A percentile compares a stretch with the other conserved stretches of the same genome.
Evolutionary conservation across 352 stramenopile species (phyloP).

Genomic region (Pythium sp.): DNA sequence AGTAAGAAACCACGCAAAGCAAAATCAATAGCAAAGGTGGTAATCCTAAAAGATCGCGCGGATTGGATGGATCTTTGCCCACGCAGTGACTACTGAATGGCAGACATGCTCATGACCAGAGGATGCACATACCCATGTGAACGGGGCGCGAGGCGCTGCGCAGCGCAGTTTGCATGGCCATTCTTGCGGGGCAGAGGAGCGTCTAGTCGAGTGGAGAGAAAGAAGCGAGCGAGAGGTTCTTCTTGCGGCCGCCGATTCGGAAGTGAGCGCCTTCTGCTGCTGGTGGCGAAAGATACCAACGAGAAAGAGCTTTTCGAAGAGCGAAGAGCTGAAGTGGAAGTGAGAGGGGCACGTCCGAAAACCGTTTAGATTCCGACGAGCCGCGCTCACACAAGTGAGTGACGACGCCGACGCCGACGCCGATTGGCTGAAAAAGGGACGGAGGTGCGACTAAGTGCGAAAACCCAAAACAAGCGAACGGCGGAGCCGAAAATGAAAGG

Average conservation of each 20-base stretch:
- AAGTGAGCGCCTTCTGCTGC: constrained; percentile 4
- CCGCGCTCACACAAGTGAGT: background rate
- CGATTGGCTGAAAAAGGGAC: background rate
- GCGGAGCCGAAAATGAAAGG: too few relatives aligned
- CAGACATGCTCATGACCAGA: background rate
- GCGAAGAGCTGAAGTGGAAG: constrained; percentile 1
- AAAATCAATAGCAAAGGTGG: background rate
- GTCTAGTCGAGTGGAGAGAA: background rate
- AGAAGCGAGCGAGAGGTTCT: background rate
- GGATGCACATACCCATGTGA: background rate
- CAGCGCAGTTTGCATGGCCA: constrained; percentile 15
- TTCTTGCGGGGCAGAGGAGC: background rate
- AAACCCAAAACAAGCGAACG: too few relatives aligned
- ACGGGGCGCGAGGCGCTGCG: constrained; percentile 10
- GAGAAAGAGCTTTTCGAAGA: constrained; percentile 7
- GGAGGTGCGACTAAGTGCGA: background rate
- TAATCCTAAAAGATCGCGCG: background rate
- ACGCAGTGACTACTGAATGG: background rate
- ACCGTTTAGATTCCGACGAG: constrained; percentile 13
- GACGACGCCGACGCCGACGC: constrained; percentile 6
- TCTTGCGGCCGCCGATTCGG: constrained; percentile 7
- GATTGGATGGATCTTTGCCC: constrained; percentile 1
- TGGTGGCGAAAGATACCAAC: constrained; percentile 8
- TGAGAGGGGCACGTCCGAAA: constrained; percentile 6
- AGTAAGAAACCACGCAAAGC: background rate